phyloP scores from a whole-genome alignment of 1,139 yeast species.

The Protomyces gravidus region DNA sequence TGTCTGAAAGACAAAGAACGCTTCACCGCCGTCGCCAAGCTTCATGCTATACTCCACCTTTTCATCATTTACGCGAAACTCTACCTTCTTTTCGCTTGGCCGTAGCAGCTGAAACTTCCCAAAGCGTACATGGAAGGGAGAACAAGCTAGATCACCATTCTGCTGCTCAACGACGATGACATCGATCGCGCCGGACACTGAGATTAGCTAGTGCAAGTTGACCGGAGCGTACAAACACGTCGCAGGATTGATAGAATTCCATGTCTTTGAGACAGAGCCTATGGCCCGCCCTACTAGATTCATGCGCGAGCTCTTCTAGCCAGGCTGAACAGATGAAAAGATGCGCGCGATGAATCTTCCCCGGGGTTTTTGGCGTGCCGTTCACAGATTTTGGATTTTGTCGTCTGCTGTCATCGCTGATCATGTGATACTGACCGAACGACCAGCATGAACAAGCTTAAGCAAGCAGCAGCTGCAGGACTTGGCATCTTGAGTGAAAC shows the following conservation, averaged over 20 bases:
- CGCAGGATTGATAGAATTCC: constrained; percentile 88
- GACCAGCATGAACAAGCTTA: no score
- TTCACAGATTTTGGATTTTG: no score
- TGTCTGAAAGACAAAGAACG: constrained; percentile 92
- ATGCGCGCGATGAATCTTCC: no score
- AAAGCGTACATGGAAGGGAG: constrained; percentile 95
- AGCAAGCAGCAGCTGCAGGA: no score
- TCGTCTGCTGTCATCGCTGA: no score
- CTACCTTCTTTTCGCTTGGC: constrained; percentile 88
- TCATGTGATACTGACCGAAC: no score
- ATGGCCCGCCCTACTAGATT: constrained; percentile 24
- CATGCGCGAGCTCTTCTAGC: constrained; percentile 4
- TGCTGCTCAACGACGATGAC: constrained; percentile 93
- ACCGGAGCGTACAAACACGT: background rate
- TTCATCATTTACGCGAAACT: constrained; percentile 75
- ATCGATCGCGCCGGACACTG: constrained; percentile 89
- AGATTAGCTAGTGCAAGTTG: constrained; percentile 53
- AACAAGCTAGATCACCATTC: constrained; percentile 74
- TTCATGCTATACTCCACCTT: constrained; percentile 89
- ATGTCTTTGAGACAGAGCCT: constrained; percentile 67
- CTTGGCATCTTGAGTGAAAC: no score
- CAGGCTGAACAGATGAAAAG: no score
- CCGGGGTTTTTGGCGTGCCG: no score
- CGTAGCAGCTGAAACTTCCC: constrained; percentile 88
- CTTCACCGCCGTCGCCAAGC: constrained; percentile 96